phyloP scores from a whole-genome alignment of 1,284 basidiomycete species.

The Peniophora sp. region DNA sequence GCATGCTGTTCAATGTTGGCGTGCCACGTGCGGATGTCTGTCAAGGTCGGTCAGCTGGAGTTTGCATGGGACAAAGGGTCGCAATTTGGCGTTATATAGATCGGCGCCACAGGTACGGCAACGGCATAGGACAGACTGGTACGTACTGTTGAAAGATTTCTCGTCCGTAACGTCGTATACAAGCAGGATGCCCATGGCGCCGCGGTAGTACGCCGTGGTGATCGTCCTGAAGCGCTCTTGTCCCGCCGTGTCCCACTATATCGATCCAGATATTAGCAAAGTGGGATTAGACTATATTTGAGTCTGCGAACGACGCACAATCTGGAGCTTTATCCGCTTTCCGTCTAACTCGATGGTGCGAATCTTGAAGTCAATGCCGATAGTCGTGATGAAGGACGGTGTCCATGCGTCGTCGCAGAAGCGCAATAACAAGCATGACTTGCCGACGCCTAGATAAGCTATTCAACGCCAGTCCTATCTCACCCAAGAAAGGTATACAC shows the following conservation, averaged over 20 bases:
- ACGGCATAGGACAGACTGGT: neutral
- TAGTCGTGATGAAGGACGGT: constrained; percentile 98
- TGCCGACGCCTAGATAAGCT: constrained; percentile 75
- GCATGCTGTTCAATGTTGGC: constrained; percentile 98
- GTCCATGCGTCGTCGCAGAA: constrained; percentile 99
- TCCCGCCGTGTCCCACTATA: constrained; percentile 95
- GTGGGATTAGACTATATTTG: neutral
- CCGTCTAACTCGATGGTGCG: constrained; percentile 95
- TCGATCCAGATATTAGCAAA: neutral
- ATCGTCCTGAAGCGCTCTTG: constrained; percentile 99
- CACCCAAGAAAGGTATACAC: constrained; percentile 11
- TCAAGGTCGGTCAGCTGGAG: neutral
- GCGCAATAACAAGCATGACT: constrained; percentile 95
- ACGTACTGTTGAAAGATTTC: constrained; percentile 93
- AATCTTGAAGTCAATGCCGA: constrained; percentile 96
- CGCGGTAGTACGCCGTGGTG: constrained; percentile 99
- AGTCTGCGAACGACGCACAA: constrained; percentile 46
- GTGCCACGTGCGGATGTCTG: constrained; percentile 99
- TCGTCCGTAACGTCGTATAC: constrained; percentile 99
- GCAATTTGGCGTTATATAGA: constrained; percentile 1
- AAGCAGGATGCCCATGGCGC: constrained; percentile 98
- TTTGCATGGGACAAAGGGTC: neutral
- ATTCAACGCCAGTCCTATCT: neutral
- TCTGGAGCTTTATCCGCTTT: constrained; percentile 94
- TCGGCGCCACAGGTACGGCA: constrained; percentile 3